Conservation (phyloP, 805 yeast species). For the Lipomyces yamanashiensis region DNA sequence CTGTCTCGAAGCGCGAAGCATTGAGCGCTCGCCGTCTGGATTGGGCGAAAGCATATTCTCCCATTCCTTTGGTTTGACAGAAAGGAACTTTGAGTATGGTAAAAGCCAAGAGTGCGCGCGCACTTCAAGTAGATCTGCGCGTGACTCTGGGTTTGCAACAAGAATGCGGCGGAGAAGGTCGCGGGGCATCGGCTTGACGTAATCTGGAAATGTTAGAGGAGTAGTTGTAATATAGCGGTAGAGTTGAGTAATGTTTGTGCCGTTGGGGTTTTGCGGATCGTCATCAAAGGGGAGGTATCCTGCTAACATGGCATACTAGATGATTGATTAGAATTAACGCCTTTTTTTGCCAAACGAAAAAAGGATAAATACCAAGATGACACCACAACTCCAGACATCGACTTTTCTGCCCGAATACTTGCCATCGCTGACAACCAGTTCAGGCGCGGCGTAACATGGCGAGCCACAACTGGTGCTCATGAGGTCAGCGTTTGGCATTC, state of each 20-base stretch:
- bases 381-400: slow-evolving; percentile 97
- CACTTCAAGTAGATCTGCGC: slow-evolving; percentile 71
- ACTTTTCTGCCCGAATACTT: slow-evolving; percentile 93
- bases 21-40: background rate
- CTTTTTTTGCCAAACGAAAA: background rate
- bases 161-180: slow-evolving; percentile 79
- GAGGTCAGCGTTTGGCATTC: slow-evolving; percentile 54
- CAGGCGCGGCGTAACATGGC: slow-evolving; percentile 99
- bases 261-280: slow-evolving; percentile 95
- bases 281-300: slow-evolving; percentile 98
- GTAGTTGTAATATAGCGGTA: slow-evolving; percentile 91
- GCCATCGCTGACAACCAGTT: slow-evolving; percentile 81
- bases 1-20: slow-evolving; percentile 11
- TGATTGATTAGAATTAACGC: background rate
- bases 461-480: slow-evolving; percentile 97
- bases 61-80: slow-evolving; percentile 90
- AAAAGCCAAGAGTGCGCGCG: slow-evolving; percentile 86
- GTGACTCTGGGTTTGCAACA: slow-evolving; percentile 79
- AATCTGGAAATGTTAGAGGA: slow-evolving; percentile 93
- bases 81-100: slow-evolving; percentile 79
- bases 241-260: slow-evolving; percentile 86
- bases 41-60: slow-evolving; percentile 53
- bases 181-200: slow-evolving; percentile 85
- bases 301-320: slow-evolving; percentile 85
- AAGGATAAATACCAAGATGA: slow-evolving; percentile 56